Conservation (phyloP, 2,329 filamentous ascomycete species). For the Pestalotiopsis sp. region DNA sequence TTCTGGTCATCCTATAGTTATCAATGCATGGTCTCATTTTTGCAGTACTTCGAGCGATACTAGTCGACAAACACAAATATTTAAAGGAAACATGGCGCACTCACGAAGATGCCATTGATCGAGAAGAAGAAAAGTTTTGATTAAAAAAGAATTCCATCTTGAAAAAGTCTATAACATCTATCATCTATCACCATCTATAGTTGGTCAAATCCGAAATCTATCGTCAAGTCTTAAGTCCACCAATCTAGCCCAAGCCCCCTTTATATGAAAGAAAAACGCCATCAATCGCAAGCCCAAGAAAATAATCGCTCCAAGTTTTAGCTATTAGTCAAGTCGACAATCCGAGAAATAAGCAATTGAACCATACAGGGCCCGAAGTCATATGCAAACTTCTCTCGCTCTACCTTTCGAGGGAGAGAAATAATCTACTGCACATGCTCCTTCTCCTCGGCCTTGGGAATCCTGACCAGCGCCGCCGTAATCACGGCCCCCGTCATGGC, state of each 20-base stretch:
- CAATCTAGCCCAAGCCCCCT: neutral
- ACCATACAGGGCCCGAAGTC: neutral
- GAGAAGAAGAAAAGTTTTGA: no score
- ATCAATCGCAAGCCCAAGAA: neutral
- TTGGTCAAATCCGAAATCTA: neutral
- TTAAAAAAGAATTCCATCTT: no score
- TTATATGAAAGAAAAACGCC: neutral
- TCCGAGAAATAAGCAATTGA: neutral
- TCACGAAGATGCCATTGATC: no score
- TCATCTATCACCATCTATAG: neutral
- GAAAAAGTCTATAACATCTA: neutral
- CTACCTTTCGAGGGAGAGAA: neutral
- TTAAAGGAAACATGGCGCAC: no score
- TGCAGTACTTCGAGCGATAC: no score
- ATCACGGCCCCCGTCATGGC: conserved; percentile 23
- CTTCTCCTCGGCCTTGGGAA: conserved; percentile 28
- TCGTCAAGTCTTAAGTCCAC: neutral
- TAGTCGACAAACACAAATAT: no score
- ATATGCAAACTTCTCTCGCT: neutral
- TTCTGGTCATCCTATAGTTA: no score
- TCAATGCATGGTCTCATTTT: no score
- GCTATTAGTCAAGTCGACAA: neutral
- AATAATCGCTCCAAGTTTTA: neutral
- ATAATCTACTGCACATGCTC: conserved; percentile 22
- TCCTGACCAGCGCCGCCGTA: conserved; percentile 23